Evolutionary conservation across 805 yeast species (phyloP).

Genomic region (Blastobotrys americana): DNA sequence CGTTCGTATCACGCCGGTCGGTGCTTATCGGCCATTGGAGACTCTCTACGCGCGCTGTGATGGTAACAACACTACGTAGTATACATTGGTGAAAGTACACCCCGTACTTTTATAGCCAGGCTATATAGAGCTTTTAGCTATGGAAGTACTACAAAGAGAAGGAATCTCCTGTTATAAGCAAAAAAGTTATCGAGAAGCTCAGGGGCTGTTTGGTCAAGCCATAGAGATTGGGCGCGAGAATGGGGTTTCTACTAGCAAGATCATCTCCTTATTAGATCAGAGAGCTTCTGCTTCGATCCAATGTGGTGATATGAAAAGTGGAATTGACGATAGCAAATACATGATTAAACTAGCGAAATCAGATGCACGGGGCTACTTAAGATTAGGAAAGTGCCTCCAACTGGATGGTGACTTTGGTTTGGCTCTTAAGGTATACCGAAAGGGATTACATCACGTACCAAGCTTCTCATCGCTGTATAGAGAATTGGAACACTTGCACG

Average conservation of each 20-base stretch:
- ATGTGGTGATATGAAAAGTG: not conserved
- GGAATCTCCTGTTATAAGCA: not conserved
- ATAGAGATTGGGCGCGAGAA: not conserved
- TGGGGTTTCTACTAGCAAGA: not conserved
- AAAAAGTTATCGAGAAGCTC: not conserved
- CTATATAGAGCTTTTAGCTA: not conserved
- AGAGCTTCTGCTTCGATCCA: slow-evolving; percentile 7
- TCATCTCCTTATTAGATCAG: slow-evolving; percentile 8
- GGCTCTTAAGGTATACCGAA: not conserved
- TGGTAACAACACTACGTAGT: too few relatives aligned
- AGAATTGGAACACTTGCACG: not conserved
- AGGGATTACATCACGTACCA: not conserved
- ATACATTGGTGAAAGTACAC: too few relatives aligned
- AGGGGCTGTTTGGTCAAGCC: not conserved
- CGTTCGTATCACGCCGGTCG: too few relatives aligned
- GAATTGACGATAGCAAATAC: slow-evolving; percentile 2
- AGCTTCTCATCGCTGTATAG: not conserved
- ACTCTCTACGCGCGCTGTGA: too few relatives aligned
- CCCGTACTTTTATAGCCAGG: too few relatives aligned
- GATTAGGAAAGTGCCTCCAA: slow-evolving; percentile 6
- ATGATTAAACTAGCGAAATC: slow-evolving; percentile 6
- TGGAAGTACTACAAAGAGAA: slow-evolving; percentile 1
- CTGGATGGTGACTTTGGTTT: not conserved
- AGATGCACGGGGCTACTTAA: slow-evolving; percentile 8
- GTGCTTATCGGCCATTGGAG: too few relatives aligned